phyloP scores from a whole-genome alignment of 176 grass and related monocot genomes.

The Microstegium vimineum region DNA sequence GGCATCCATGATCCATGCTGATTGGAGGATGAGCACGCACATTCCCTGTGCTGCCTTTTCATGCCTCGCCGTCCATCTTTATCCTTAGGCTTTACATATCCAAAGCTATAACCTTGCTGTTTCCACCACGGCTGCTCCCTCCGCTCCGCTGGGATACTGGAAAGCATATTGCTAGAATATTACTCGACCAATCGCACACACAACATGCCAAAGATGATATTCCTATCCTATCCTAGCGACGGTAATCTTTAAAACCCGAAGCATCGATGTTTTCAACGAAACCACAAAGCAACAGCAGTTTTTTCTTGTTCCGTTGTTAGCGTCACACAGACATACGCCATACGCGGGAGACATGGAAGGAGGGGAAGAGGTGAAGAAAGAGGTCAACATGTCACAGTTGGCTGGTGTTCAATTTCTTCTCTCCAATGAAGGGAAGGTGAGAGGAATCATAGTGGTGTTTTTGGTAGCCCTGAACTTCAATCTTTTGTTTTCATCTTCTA shows the following conservation, averaged over 20 bases:
- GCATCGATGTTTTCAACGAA: neutral
- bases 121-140: constrained; percentile 31
- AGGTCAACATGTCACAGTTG: neutral
- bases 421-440: constrained; percentile 37
- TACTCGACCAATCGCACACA: constrained; percentile 10
- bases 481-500: neutral
- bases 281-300: neutral
- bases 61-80: neutral
- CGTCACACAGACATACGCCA: neutral
- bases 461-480: neutral
- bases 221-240: neutral
- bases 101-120: neutral
- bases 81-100: no score
- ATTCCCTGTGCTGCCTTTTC: neutral
- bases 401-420: constrained; percentile 28
- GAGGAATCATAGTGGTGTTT: neutral
- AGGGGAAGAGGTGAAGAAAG: neutral
- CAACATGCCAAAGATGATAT: constrained; percentile 1
- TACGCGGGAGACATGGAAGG: constrained; percentile 9
- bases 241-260: neutral
- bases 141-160: neutral
- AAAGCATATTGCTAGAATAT: constrained; percentile 36
- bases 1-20: neutral
- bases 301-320: neutral
- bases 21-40: neutral